Base-by-base conservation (phyloP, 192 early-diverging fungal genomes). In the Linnemannia zychae region DNA sequence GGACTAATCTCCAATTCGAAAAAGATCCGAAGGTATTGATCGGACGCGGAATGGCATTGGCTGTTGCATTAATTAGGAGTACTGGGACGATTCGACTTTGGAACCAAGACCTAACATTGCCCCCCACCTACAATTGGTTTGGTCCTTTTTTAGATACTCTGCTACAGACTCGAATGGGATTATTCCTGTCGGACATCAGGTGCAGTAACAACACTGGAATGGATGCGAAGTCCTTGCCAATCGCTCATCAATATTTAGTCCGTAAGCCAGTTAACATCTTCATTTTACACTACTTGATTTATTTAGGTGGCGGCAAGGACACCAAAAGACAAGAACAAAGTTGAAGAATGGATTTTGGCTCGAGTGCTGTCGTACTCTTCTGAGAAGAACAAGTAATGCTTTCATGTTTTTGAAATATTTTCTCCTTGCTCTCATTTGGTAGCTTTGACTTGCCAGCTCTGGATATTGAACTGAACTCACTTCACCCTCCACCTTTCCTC, bases 331-430 rank as follows among this genome's bases (percentile, higher is more conserved):
- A 92, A 92, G 67, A 87, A 90, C 65, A 88, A 87, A 66, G 78
- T 83, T 34, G 82, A 92, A 72, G 90, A 92, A 57, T 92, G 91
- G 91, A 92, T 92, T 33, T 57, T 90, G 63, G 91, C 91, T 13
- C 77, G 84, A 7, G 89, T 90, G 4, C 66, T 92, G 37, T 71
- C 66, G 7, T 92, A 89, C 48, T 75, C 82, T 74, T 40, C 88
- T 13, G 91, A 92, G 9, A 88, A 84, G 70, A 91, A 90, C 71
- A 88, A 80, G 91, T 92, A 89, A 49, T 74, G 44, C 18, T 44
- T 44, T 3, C 40, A 44, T 57, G 53, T n/a, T 11, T 20, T n/a
- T n/a, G n/a, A n/a, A 24, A n/a, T 9, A 44, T 7, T n/a, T n/a
- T 28, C n/a, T 6, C 36, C 13, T 38, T 9, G 34, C 24, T 16